Evolutionary conservation across 352 stramenopile species (phyloP), one percentile per base, ranked within the genome.

Genomic region (Peronospora tabacina): DNA sequence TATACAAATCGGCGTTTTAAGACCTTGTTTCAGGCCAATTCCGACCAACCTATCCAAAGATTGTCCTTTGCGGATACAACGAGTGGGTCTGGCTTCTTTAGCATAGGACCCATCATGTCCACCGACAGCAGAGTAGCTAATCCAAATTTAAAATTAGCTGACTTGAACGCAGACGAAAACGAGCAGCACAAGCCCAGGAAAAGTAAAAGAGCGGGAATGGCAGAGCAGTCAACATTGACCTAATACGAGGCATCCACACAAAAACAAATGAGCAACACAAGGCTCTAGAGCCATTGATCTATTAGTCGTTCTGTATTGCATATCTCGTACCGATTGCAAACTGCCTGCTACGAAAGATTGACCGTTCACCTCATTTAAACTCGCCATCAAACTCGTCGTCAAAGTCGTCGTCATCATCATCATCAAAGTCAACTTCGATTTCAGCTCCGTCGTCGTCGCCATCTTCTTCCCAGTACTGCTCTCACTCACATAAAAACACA

Each of bases 21-120:
- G 2, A 22, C 20, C 20, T 22, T 22, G 20, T 22, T 22, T 22
- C 4, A 4, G 20, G 20, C 4, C 20, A 22, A 22, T 22, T 22
- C 20, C 20, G 20, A 4, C 20, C 20, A n/a, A n/a, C n/a, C n/a
- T n/a, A n/a, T n/a, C n/a, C n/a, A 22, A 22, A 4, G 30, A 63
- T n/a, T 85, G 72, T 24, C 72, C 77, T 30, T 37, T 42, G 7
- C 57, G 52, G 4, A 64, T 83, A 29, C 58, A 34, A 5, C 57
- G 30, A 56, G 11, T 53, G 30, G 39, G 50, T 39, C 33, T 52
- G 43, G 12, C 69, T 20, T 44, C 60, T 22, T 56, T 82, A 19
- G 46, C 61, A 3, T 50, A 55, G 11, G 57, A 65, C 49, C 41
- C 55, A 9, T 36, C 41, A 10, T 36, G 20, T 38, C 39, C 45